These are phyloP conservation scores for Aristolochia californica DNA, from an alignment of 164 flowering plant genomes.

Conservation along the genomic window DNA sequence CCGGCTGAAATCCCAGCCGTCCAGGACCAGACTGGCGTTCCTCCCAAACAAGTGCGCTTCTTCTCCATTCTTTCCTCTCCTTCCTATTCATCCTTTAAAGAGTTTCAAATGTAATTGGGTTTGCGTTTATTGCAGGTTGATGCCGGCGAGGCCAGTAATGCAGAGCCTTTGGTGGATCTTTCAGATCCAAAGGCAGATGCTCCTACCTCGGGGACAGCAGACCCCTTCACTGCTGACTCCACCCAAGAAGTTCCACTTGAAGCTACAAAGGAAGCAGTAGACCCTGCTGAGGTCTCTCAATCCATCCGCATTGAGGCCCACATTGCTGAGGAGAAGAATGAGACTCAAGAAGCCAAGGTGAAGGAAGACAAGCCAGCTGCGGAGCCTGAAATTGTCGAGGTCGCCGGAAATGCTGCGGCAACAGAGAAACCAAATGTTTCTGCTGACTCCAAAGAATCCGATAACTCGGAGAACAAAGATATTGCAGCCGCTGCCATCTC, in stretches of 20 bases:
- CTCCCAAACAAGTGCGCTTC: constrained; percentile 1
- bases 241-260: constrained; percentile 10
- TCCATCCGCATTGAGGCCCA: neutral
- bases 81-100: too few relatives aligned
- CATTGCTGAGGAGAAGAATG: neutral
- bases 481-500: neutral
- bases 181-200: constrained; percentile 23
- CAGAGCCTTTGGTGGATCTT: constrained; percentile 32
- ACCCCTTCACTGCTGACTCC: constrained; percentile 4
- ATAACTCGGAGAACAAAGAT: constrained; percentile 2
- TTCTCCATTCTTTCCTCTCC: neutral
- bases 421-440: neutral
- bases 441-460: neutral
- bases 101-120: neutral
- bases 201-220: constrained; percentile 12
- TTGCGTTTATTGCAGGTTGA: constrained; percentile 25
- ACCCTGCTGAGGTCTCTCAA: neutral
- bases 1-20: constrained; percentile 7
- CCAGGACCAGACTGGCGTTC: constrained; percentile 4
- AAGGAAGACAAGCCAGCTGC: too few relatives aligned
- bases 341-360: too few relatives aligned
- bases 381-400: neutral
- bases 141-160: constrained; percentile 16
- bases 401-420: too few relatives aligned
- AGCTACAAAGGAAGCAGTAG: neutral